phyloP scores from a whole-genome alignment of 2,329 filamentous ascomycete genomes.

The Phaeosphaeria sp. region DNA sequence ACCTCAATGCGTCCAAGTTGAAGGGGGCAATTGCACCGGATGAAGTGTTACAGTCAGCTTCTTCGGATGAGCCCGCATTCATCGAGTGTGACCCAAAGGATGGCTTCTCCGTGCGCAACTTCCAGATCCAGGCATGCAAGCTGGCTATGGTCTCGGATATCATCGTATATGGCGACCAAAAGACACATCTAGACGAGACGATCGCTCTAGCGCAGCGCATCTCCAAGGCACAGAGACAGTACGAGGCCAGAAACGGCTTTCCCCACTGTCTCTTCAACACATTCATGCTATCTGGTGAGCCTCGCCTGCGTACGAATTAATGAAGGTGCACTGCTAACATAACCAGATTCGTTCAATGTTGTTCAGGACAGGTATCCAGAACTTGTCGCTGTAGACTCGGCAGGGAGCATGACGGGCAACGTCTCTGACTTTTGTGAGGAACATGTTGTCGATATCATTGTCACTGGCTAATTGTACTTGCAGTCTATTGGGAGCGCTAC shows the following conservation, averaged over 20 bases:
- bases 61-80: slow-evolving; percentile 67
- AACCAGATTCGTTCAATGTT: slow-evolving; percentile 33
- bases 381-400: slow-evolving; percentile 77
- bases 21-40: slow-evolving; percentile 86
- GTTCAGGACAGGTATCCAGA: slow-evolving; percentile 75
- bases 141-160: slow-evolving; percentile 88
- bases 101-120: slow-evolving; percentile 95
- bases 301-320: neutral
- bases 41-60: slow-evolving; percentile 70
- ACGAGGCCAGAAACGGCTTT: slow-evolving; percentile 68
- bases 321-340: slow-evolving; percentile 13
- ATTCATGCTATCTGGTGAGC: slow-evolving; percentile 72
- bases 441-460: neutral
- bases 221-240: slow-evolving; percentile 76
- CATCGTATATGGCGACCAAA: slow-evolving; percentile 84
- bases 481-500: slow-evolving; percentile 78
- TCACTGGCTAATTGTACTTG: slow-evolving; percentile 1
- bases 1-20: slow-evolving; percentile 74
- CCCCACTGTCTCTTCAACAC: slow-evolving; percentile 76
- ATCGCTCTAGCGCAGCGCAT: slow-evolving; percentile 69
- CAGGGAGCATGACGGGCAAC: slow-evolving; percentile 74
- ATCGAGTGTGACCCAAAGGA: slow-evolving; percentile 84
- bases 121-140: slow-evolving; percentile 94
- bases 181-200: slow-evolving; percentile 67
- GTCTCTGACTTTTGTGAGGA: slow-evolving; percentile 80